A percentile compares a stretch with the other conserved stretches of the same genome.
These are phyloP conservation scores for Beauveria sp. DNA, from an alignment of 2,329 filamentous ascomycete genomes.

Conservation along the genomic window DNA sequence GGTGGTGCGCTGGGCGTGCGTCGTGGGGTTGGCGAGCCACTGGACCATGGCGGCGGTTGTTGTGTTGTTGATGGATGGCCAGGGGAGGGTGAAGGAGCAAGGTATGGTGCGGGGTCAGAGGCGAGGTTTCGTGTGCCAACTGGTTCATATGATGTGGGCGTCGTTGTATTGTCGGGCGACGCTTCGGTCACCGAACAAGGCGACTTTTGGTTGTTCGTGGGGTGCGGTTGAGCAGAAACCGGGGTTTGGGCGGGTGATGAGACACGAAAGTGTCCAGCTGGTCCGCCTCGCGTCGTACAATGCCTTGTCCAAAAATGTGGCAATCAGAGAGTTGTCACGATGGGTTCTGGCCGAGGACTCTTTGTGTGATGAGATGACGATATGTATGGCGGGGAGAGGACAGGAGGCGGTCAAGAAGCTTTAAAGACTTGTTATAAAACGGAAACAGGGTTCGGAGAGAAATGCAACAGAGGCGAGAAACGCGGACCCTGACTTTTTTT, in stretches of 20 bases:
- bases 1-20: conserved; percentile 10
- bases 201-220: not conserved
- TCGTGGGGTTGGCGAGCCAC: conserved; percentile 20
- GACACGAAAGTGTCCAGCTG: conserved; percentile 1
- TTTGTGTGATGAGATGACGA: not conserved
- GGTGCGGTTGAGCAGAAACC: conserved; percentile 10
- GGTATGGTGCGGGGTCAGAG: too few species aligned
- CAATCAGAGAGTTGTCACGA: not conserved
- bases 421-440: too few species aligned
- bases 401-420: too few species aligned
- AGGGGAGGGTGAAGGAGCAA: too few species aligned
- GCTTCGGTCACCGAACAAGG: not conserved
- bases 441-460: too few species aligned
- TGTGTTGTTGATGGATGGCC: not conserved
- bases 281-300: not conserved
- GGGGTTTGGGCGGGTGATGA: conserved; percentile 1
- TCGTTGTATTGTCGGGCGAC: not conserved
- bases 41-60: conserved; percentile 24
- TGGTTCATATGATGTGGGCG: not conserved
- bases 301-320: not conserved
- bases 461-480: too few species aligned
- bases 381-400: too few species aligned
- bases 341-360: not conserved
- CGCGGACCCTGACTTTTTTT: too few species aligned
- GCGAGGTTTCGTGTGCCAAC: not conserved